phyloP scores from a whole-genome alignment of 495 filamentous ascomycete genomes.

The Penicillium turbatum region DNA sequence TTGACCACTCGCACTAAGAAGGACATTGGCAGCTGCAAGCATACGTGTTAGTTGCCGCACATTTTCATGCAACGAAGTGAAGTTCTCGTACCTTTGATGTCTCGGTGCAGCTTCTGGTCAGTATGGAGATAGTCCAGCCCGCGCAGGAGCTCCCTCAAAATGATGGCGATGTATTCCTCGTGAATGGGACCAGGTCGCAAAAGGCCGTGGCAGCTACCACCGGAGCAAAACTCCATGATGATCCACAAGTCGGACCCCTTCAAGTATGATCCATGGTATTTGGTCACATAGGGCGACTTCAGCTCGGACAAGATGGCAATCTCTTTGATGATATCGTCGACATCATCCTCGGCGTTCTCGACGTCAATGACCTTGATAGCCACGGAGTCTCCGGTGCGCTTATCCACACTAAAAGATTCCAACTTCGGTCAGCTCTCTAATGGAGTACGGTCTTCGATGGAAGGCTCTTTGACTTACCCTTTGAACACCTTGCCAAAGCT shows the following conservation, averaged over 20 bases:
- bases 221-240: conserved; percentile 91
- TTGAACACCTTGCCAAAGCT: conserved; percentile 97
- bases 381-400: conserved; percentile 76
- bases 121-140: conserved; percentile 90
- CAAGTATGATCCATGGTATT: conserved; percentile 93
- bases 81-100: conserved; percentile 76
- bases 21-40: conserved; percentile 76
- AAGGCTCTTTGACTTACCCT: conserved; percentile 57
- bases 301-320: conserved; percentile 94
- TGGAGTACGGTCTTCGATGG: conserved; percentile 2
- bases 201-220: conserved; percentile 86
- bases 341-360: conserved; percentile 96
- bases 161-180: conserved; percentile 92
- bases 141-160: conserved; percentile 81
- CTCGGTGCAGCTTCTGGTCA: conserved; percentile 93
- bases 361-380: conserved; percentile 98
- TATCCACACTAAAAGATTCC: conserved; percentile 61
- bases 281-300: conserved; percentile 89
- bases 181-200: conserved; percentile 89
- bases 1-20: conserved; percentile 82
- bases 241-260: conserved; percentile 98
- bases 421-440: background rate
- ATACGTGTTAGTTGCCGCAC: conserved; percentile 12
- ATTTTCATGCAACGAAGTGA: background rate
- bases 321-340: conserved; percentile 98